Evolutionary conservation across 2,329 filamentous ascomycete genomes (phyloP).

Genomic region (Phaeosphaeriaceae sp.): DNA sequence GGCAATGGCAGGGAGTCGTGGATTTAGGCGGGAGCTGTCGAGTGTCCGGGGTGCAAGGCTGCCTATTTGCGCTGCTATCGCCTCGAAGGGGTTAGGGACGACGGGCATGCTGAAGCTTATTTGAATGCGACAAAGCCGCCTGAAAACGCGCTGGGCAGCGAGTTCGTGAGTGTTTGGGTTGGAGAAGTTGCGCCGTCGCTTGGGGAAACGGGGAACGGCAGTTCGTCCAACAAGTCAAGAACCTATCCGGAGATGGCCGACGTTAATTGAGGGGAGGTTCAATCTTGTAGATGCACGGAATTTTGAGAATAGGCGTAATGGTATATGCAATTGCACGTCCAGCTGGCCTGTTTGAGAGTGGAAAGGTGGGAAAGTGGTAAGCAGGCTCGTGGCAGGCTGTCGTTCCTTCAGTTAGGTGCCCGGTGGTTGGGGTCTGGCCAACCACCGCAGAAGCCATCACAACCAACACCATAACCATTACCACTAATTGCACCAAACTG

Average conservation of each 20-base stretch:
- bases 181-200: slow-evolving; percentile 19
- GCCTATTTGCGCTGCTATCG: slow-evolving; percentile 26
- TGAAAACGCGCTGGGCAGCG: slow-evolving; percentile 11
- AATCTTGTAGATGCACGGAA: slow-evolving; percentile 11
- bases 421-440: slow-evolving; percentile 38
- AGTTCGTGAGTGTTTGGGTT: slow-evolving; percentile 12
- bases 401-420: slow-evolving; percentile 30
- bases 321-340: slow-evolving; percentile 5
- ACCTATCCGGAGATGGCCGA: slow-evolving; percentile 24
- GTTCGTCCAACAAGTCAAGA: slow-evolving; percentile 19
- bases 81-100: slow-evolving; percentile 26
- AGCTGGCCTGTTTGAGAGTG: slow-evolving; percentile 1
- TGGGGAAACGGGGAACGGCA: slow-evolving; percentile 23
- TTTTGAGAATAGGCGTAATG: slow-evolving; percentile 6
- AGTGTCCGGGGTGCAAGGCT: slow-evolving; percentile 29
- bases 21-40: slow-evolving; percentile 16
- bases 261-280: slow-evolving; percentile 27
- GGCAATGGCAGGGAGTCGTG: slow-evolving; percentile 26
- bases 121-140: slow-evolving; percentile 17
- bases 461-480: slow-evolving; percentile 14
- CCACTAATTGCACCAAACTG: neutral
- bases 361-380: slow-evolving; percentile 11
- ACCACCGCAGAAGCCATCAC: slow-evolving; percentile 29
- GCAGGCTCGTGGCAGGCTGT: slow-evolving; percentile 18
- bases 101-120: slow-evolving; percentile 33